These are phyloP conservation scores for Salix suchowensis DNA, from an alignment of 345 rosid species.

Conservation along the genomic window DNA sequence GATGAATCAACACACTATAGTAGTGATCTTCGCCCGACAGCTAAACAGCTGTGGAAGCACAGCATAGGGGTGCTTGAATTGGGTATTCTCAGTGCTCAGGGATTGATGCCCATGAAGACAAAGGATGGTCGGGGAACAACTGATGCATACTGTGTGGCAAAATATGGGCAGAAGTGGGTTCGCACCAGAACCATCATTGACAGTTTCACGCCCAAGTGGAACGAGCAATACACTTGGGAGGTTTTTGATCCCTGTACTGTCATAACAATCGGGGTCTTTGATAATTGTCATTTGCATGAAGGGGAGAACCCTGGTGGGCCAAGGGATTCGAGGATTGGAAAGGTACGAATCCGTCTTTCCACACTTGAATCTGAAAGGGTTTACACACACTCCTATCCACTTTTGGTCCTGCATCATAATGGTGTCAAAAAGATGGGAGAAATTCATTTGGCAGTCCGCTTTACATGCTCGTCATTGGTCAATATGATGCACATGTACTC, in stretches of 20 bases:
- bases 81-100: slow-evolving; percentile 76
- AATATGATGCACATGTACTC: slow-evolving; percentile 91
- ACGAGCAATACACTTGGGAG: slow-evolving; percentile 98
- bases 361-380: slow-evolving; percentile 79
- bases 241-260: slow-evolving; percentile 92
- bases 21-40: slow-evolving; percentile 90
- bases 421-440: slow-evolving; percentile 91
- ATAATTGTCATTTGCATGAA: slow-evolving; percentile 69
- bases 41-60: slow-evolving; percentile 69
- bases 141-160: slow-evolving; percentile 92
- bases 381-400: slow-evolving; percentile 89
- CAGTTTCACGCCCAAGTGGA: slow-evolving; percentile 75
- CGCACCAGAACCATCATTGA: slow-evolving; percentile 88
- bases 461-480: slow-evolving; percentile 74
- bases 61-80: slow-evolving; percentile 78
- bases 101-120: slow-evolving; percentile 81
- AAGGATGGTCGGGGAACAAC: slow-evolving; percentile 65
- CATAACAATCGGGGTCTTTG: slow-evolving; percentile 85
- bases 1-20: slow-evolving; percentile 93
- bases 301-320: slow-evolving; percentile 35
- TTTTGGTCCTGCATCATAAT: slow-evolving; percentile 59
- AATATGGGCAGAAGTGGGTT: slow-evolving; percentile 96
- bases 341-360: slow-evolving; percentile 84
- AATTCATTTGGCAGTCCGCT: slow-evolving; percentile 82
- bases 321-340: slow-evolving; percentile 77